phyloP scores from a whole-genome alignment of 257 asterid species.

The Echites panduratus region DNA sequence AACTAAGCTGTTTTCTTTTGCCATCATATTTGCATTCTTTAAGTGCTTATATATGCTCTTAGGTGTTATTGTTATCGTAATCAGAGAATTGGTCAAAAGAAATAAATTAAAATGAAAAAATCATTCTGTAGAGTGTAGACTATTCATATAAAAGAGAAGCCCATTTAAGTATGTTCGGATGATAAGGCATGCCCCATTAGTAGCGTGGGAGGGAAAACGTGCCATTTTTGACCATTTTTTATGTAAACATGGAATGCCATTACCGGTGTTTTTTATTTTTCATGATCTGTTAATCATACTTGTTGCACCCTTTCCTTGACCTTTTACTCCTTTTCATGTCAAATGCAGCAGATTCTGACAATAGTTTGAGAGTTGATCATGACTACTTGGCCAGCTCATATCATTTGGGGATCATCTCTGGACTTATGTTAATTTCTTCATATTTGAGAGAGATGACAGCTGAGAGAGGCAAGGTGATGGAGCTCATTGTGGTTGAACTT shows the following conservation, averaged over 20 bases:
- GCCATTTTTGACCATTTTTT: neutral
- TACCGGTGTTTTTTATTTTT: neutral
- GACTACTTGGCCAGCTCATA: conserved; percentile 77
- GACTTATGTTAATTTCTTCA: conserved; percentile 59
- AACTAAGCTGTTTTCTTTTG: neutral
- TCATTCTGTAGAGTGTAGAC: neutral
- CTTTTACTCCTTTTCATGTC: neutral
- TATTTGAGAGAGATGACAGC: conserved; percentile 42
- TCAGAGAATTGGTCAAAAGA: neutral
- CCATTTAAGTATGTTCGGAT: neutral
- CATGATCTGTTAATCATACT: neutral
- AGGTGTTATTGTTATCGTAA: neutral
- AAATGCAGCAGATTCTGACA: conserved; percentile 30
- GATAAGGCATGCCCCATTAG: neutral
- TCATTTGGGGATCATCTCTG: conserved; percentile 86
- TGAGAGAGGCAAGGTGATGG: conserved; percentile 43
- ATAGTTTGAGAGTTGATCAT: conserved; percentile 52
- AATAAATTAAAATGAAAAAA: neutral
- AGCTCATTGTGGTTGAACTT: neutral
- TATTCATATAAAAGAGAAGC: neutral
- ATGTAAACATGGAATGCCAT: neutral
- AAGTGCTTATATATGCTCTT: neutral
- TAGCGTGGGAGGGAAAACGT: neutral
- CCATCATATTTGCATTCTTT: neutral
- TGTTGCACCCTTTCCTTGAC: neutral